Evolutionary conservation across 2,329 filamentous ascomycete species (phyloP), one percentile per base, ranked within the genome.

Genomic region (Fusarium poae): DNA sequence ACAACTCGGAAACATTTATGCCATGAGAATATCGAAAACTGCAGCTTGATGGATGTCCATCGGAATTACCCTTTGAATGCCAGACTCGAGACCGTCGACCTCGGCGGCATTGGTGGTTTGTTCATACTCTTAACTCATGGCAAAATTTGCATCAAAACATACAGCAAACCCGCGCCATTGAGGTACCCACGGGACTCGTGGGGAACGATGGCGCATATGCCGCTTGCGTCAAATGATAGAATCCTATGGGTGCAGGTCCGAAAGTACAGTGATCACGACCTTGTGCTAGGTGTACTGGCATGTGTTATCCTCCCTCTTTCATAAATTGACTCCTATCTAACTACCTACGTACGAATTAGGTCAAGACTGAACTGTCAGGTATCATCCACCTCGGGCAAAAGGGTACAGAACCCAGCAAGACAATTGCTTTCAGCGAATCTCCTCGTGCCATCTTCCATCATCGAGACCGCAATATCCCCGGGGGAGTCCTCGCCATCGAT

Each of bases 311-410:
- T 13, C 15, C 11, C 10, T 25, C 30, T 23, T 13, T 25, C 13
- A 12, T 5, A 27, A 20, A 12, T 13, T 3, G 4, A 2, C 15
- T 15, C 30, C 4, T 10, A 27, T 4, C 34, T 40, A 42, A 53
- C 20, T 45, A 1, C 9, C 30, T 32, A 15, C 13, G 9, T 34
- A 11, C 13, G 18, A 3, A 32, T 18, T 13, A 60, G 51, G 27
- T 60, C 16, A 9, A 35, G 29, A 61, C 43, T 18, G 39, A 61
- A 21, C 21, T 61, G 9, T 48, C 44, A 4, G 44, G 52, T 15
- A 21, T 61, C 10, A 18, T 61, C 20, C 52, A 44, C 15, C 23
- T 61, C 18, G 57, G 50, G 11, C 7, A 12, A 8, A 43, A 37
- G 6, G 7, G 5, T 6, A 16, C 2, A 5, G 4, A 4, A n/a